Percentiles rank a stretch among this genome's conserved stretches.
Evolutionary conservation across 192 early-diverging fungal genomes (phyloP).

Genomic region (Physocladia obscura): DNA sequence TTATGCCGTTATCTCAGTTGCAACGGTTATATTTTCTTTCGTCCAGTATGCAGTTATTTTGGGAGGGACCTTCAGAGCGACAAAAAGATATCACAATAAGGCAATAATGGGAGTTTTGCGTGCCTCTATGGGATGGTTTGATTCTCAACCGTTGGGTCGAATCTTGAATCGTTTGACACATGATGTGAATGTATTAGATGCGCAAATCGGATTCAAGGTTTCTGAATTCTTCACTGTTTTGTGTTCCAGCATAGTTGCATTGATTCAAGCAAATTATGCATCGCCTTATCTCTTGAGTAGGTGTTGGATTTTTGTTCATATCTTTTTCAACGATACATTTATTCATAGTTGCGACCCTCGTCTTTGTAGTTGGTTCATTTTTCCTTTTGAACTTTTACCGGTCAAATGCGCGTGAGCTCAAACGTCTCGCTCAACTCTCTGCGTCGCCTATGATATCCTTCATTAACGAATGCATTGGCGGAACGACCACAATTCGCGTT

Average conservation of each 20-base stretch:
- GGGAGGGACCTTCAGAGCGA: slow-evolving; percentile 2
- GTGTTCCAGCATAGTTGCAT: not conserved
- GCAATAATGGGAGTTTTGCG: slow-evolving; percentile 21
- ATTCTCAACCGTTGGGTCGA: slow-evolving; percentile 84
- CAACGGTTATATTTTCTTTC: not conserved
- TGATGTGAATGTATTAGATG: too few species aligned
- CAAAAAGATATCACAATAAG: slow-evolving; percentile 16
- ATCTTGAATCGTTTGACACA: slow-evolving; percentile 53
- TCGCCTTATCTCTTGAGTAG: not conserved
- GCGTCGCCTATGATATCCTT: slow-evolving; percentile 64
- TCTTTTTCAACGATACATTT: slow-evolving; percentile 58
- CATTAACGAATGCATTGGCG: slow-evolving; percentile 65
- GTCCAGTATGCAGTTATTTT: not conserved
- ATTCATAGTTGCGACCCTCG: slow-evolving; percentile 35
- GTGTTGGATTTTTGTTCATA: slow-evolving; percentile 18
- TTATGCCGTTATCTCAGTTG: not conserved
- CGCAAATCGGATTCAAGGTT: too few species aligned
- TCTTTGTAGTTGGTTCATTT: slow-evolving; percentile 11
- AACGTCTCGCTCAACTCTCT: slow-evolving; percentile 72
- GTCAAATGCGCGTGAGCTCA: slow-evolving; percentile 40
- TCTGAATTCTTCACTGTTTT: slow-evolving; percentile 18
- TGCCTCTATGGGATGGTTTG: slow-evolving; percentile 84
- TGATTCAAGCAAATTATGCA: not conserved
- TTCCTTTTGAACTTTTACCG: slow-evolving; percentile 36
- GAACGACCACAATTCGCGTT: slow-evolving; percentile 67